Percentiles rank a stretch among this genome's conserved stretches.
Evolutionary conservation across 2,329 filamentous ascomycete species (phyloP).

Genomic region (Fusarium sp.): DNA sequence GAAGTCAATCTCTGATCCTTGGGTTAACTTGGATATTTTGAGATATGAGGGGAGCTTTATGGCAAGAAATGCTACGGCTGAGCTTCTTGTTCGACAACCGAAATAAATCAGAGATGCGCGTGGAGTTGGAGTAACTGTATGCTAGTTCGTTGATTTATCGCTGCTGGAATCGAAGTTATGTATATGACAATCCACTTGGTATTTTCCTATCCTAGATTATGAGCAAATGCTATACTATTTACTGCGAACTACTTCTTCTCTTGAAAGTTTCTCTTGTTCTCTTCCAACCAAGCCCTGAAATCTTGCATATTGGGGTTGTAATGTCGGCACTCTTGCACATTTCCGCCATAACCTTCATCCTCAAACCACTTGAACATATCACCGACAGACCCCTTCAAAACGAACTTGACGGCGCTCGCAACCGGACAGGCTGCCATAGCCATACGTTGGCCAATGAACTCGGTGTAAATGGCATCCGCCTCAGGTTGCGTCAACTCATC

Average conservation of each 20-base stretch:
- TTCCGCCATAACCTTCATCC: slow-evolving; percentile 36
- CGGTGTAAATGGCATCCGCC: slow-evolving; percentile 24
- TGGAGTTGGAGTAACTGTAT: neutral
- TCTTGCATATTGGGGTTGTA: slow-evolving; percentile 22
- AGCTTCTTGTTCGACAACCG: neutral
- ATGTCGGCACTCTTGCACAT: slow-evolving; percentile 15
- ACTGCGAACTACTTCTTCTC: neutral
- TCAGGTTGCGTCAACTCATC: slow-evolving; percentile 36
- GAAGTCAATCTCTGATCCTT: neutral
- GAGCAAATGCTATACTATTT: too few species aligned
- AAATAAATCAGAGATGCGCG: neutral
- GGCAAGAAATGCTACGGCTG: neutral
- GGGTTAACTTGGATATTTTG: neutral
- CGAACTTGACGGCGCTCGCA: slow-evolving; percentile 27
- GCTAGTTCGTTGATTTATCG: too few species aligned
- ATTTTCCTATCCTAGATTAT: too few species aligned
- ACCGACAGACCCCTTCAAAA: slow-evolving; percentile 21
- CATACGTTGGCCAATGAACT: slow-evolving; percentile 11
- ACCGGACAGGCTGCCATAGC: slow-evolving; percentile 23
- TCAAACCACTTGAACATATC: slow-evolving; percentile 38
- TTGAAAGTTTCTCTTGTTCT: neutral
- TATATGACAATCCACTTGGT: too few species aligned
- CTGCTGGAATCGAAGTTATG: too few species aligned
- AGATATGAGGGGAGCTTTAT: neutral
- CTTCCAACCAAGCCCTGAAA: slow-evolving; percentile 21